Evolutionary conservation across 2,329 filamentous ascomycete species (phyloP).

Genomic region (Hymenoscyphus infarciens): DNA sequence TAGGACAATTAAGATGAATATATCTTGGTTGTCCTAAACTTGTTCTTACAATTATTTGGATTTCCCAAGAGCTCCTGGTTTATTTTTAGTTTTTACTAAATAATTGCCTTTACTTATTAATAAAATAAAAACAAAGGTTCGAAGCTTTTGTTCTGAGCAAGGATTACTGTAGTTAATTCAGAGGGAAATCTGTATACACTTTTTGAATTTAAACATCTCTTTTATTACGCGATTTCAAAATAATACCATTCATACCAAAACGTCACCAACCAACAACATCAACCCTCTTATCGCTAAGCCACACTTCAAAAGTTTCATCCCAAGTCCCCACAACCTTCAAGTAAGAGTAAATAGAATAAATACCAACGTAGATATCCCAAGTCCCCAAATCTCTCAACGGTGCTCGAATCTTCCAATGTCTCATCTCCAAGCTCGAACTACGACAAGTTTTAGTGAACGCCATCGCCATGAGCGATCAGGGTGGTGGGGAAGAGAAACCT

Average conservation of each 20-base stretch:
- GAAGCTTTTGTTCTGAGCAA: too few species aligned
- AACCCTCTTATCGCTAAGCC: background rate
- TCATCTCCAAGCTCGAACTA: background rate
- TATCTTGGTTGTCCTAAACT: too few species aligned
- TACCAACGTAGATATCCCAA: background rate
- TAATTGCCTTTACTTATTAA: too few species aligned
- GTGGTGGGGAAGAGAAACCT: background rate
- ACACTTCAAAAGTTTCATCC: background rate
- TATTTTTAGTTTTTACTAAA: too few species aligned
- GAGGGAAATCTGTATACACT: too few species aligned
- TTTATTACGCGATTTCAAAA: too few species aligned
- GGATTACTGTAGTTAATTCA: too few species aligned
- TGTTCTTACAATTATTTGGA: too few species aligned
- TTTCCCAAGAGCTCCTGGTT: too few species aligned
- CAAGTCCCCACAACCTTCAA: background rate
- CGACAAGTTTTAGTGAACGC: background rate
- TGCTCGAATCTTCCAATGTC: background rate
- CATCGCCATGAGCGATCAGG: background rate
- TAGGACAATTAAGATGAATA: too few species aligned
- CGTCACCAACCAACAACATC: background rate
- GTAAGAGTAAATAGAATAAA: background rate
- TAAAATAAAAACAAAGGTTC: too few species aligned
- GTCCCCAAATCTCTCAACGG: background rate
- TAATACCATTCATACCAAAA: background rate
- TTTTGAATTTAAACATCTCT: too few species aligned